phyloP scores from a whole-genome alignment of 768 basidiomycete genomes.

The Lentinula detonsa region DNA sequence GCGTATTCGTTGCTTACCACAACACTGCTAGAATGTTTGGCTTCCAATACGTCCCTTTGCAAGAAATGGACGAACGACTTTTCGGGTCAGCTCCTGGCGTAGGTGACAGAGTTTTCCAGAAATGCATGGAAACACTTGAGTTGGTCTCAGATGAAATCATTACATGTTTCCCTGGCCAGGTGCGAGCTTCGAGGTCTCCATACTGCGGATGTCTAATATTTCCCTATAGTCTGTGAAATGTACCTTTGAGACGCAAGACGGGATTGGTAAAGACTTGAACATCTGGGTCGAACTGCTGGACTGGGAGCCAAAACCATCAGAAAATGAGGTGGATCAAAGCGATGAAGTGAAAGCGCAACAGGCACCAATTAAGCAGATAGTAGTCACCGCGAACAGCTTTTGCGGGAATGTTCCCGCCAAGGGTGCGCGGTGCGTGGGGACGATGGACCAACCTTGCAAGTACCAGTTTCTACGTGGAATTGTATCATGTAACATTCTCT shows the following conservation, averaged over 20 bases:
- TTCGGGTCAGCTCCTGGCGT: conserved; percentile 51
- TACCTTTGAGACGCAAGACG: conserved; percentile 53
- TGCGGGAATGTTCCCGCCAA: conserved; percentile 24
- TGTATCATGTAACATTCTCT: background rate
- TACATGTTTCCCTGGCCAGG: conserved; percentile 59
- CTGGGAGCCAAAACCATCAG: conserved; percentile 19
- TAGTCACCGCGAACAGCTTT: conserved; percentile 41
- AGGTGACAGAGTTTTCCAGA: conserved; percentile 74
- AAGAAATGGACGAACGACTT: conserved; percentile 81
- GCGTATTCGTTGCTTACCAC: conserved; percentile 83
- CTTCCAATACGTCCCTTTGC: conserved; percentile 86
- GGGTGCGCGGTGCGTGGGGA: conserved; percentile 1
- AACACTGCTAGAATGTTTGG: conserved; percentile 86
- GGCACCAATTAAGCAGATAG: conserved; percentile 52
- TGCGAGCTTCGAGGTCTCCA: conserved; percentile 22
- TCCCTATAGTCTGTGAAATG: conserved; percentile 42
- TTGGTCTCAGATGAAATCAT: conserved; percentile 51
- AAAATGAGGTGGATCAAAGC: background rate
- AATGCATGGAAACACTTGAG: conserved; percentile 70
- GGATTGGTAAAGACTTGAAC: conserved; percentile 33
- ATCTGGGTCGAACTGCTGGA: conserved; percentile 64
- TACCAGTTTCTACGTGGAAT: background rate
- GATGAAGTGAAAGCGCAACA: conserved; percentile 20
- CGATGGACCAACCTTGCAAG: conserved; percentile 23
- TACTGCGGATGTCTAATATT: background rate